Evolutionary conservation across 768 basidiomycete genomes (phyloP).

Genomic region (Lentinus brumalis): DNA sequence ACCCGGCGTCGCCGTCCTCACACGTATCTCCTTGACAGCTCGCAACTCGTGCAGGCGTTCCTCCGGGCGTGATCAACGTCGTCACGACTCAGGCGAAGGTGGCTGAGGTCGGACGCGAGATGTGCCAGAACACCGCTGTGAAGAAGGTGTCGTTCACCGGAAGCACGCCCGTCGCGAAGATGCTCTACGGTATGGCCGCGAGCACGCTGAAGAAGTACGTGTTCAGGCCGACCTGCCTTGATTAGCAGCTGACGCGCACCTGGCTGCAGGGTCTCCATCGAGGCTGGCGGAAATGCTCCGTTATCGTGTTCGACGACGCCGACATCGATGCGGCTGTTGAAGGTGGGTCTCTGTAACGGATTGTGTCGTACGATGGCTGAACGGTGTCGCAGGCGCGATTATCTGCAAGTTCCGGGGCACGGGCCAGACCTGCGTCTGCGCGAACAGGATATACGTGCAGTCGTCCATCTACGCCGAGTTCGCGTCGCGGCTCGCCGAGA

Average conservation of each 20-base stretch:
- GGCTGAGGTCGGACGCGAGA: constrained; percentile 85
- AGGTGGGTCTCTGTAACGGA: constrained; percentile 45
- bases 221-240: neutral
- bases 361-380: neutral
- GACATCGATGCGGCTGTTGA: constrained; percentile 91
- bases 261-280: constrained; percentile 59
- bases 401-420: constrained; percentile 77
- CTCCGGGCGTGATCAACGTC: constrained; percentile 93
- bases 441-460: constrained; percentile 93
- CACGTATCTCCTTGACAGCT: constrained; percentile 47
- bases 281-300: constrained; percentile 93
- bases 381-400: constrained; percentile 55
- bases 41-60: constrained; percentile 85
- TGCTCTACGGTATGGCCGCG: constrained; percentile 70
- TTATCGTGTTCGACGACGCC: constrained; percentile 98
- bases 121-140: constrained; percentile 86
- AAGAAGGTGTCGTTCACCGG: constrained; percentile 94
- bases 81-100: constrained; percentile 88
- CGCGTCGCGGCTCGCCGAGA: constrained; percentile 81
- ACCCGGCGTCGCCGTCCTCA: neutral
- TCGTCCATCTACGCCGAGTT: constrained; percentile 91
- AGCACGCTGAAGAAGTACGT: constrained; percentile 81
- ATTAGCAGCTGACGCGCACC: neutral
- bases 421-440: constrained; percentile 87
- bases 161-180: constrained; percentile 78